phyloP scores from a whole-genome alignment of 1,139 yeast species.

The Neolecta irregularis region DNA sequence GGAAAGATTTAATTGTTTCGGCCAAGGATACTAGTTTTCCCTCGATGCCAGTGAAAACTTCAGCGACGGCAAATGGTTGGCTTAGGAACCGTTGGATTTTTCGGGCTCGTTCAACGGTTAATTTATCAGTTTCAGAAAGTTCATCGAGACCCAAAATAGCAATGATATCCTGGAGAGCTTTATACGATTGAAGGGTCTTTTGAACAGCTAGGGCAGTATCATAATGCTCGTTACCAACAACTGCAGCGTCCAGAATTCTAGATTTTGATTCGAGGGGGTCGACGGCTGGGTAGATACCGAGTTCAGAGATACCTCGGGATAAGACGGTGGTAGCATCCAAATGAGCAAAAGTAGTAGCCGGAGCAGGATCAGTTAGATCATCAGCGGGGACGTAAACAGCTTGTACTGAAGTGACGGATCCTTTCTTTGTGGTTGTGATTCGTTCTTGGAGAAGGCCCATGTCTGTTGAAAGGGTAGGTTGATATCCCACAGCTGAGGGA shows the following conservation, averaged over 20 bases:
- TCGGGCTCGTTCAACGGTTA: conserved; percentile 99
- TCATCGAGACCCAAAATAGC: conserved; percentile 99
- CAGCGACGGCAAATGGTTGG: conserved; percentile 99
- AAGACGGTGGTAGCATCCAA: conserved; percentile 99
- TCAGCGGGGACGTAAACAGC: conserved; percentile 99
- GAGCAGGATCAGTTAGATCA: conserved; percentile 99
- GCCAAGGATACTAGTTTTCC: conserved; percentile 94
- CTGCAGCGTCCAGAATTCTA: conserved; percentile 91
- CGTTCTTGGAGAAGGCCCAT: conserved; percentile 99
- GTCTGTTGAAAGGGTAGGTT: conserved; percentile 99
- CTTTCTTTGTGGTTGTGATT: conserved; percentile 98
- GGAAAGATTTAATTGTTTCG: conserved; percentile 89
- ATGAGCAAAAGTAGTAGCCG: conserved; percentile 99
- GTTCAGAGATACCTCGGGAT: conserved; percentile 98
- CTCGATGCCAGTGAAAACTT: conserved; percentile 98
- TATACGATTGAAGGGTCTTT: conserved; percentile 98
- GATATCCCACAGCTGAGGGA: conserved; percentile 99
- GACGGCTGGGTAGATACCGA: conserved; percentile 99
- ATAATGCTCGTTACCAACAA: conserved; percentile 98
- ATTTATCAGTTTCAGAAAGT: conserved; percentile 94
- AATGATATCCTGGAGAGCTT: conserved; percentile 98
- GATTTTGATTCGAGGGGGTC: conserved; percentile 99
- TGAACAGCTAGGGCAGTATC: conserved; percentile 87
- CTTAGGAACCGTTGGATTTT: conserved; percentile 99
- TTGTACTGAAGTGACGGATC: conserved; percentile 99